Conservation (phyloP, 2,329 filamentous ascomycete species). For the Xylaria digitata region DNA sequence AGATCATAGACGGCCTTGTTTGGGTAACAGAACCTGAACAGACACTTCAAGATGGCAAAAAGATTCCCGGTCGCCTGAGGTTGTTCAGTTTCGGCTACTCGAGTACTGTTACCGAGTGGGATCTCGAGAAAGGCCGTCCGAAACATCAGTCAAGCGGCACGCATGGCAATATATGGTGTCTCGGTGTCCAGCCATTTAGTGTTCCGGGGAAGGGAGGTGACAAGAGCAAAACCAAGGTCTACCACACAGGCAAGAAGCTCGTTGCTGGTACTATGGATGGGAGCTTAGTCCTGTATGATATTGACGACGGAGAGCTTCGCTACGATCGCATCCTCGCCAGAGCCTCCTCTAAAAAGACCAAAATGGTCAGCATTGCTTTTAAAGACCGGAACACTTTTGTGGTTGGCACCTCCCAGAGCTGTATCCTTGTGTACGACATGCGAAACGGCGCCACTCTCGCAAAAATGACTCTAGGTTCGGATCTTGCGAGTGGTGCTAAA, state of each 20-base stretch:
- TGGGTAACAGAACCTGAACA: conserved; percentile 91
- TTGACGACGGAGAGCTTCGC: conserved; percentile 82
- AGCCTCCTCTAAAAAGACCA: conserved; percentile 83
- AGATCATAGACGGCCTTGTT: conserved; percentile 85
- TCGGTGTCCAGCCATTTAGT: conserved; percentile 79
- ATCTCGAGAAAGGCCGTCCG: conserved; percentile 81
- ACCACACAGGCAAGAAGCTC: conserved; percentile 67
- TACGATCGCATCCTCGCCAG: conserved; percentile 82
- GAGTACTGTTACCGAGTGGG: conserved; percentile 93
- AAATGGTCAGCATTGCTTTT: conserved; percentile 91
- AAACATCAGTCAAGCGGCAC: conserved; percentile 88
- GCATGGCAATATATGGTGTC: conserved; percentile 96
- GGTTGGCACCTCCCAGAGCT: conserved; percentile 95
- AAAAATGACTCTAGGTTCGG: conserved; percentile 86
- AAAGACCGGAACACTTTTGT: conserved; percentile 85
- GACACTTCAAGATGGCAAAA: conserved; percentile 69
- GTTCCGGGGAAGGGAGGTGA: conserved; percentile 44
- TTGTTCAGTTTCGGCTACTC: conserved; percentile 98
- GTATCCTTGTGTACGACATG: conserved; percentile 89
- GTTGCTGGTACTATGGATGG: conserved; percentile 92
- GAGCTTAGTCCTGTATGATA: conserved; percentile 86
- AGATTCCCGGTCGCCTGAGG: conserved; percentile 77
- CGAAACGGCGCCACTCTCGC: conserved; percentile 79
- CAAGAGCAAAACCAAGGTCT: conserved; percentile 43
- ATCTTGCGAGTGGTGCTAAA: conserved; percentile 79